phyloP scores from a whole-genome alignment of 805 yeast species.

The Metschnikowia continentalis region DNA sequence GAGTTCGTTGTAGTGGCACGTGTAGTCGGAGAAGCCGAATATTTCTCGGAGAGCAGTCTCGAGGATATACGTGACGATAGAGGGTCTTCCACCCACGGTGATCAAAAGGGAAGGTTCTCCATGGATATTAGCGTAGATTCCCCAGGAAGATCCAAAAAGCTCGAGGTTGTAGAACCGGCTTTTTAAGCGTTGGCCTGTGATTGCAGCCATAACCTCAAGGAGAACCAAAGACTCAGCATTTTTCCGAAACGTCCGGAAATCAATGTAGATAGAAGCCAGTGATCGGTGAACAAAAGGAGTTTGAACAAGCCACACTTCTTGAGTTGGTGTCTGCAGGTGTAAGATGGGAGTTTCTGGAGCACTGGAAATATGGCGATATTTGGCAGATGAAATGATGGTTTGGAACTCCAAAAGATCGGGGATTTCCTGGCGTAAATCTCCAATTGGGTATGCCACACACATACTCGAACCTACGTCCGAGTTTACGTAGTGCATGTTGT shows the following conservation, averaged over 20 bases:
- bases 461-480: not conserved
- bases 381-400: not conserved
- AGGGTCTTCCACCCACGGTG: constrained; percentile 50
- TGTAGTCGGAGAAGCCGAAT: constrained; percentile 11
- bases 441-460: not conserved
- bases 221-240: constrained; percentile 40
- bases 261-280: constrained; percentile 38
- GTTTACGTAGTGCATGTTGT: not conserved
- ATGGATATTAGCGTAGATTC: constrained; percentile 48
- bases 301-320: not conserved
- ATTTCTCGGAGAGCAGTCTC: constrained; percentile 30
- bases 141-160: constrained; percentile 54
- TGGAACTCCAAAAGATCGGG: constrained; percentile 1
- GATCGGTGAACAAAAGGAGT: not conserved
- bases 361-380: not conserved
- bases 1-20: constrained; percentile 31
- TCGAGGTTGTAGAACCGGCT: constrained; percentile 50
- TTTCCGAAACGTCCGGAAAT: constrained; percentile 32
- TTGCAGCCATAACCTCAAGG: constrained; percentile 51
- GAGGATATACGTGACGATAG: constrained; percentile 35
- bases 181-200: constrained; percentile 40
- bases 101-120: constrained; percentile 52
- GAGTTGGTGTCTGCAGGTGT: not conserved
- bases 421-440: not conserved
- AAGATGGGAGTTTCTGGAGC: not conserved